Percentiles rank a stretch among this genome's conserved stretches.
These are phyloP conservation scores for Cercophora newfieldiana DNA, from an alignment of 495 filamentous ascomycete species.

Conservation along the genomic window DNA sequence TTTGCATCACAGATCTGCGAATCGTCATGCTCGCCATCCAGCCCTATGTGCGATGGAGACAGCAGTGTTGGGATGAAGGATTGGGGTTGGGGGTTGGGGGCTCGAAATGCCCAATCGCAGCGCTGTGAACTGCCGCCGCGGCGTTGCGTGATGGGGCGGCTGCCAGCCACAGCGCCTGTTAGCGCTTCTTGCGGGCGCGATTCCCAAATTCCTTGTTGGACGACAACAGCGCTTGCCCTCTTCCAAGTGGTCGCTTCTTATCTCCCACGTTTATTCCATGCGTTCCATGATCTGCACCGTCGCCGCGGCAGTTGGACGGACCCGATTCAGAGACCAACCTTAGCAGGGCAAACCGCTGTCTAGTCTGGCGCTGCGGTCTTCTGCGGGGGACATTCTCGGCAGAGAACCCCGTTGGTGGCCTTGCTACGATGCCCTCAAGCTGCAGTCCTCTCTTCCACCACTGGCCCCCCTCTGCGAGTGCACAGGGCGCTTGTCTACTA, in stretches of 20 bases:
- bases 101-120: background rate
- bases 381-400: background rate
- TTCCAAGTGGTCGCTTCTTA: background rate
- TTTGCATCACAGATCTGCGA: background rate
- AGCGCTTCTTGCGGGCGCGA: background rate
- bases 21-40: conserved; percentile 5
- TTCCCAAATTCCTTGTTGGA: no score
- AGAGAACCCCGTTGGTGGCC: conserved; percentile 12
- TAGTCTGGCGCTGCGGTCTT: background rate
- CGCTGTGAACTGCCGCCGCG: background rate
- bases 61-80: background rate
- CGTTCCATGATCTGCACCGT: background rate
- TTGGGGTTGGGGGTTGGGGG: background rate
- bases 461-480: background rate
- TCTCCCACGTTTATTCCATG: background rate
- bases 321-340: background rate
- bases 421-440: conserved; percentile 1
- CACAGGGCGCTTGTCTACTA: background rate
- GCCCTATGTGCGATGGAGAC: no score
- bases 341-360: background rate
- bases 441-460: background rate
- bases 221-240: background rate
- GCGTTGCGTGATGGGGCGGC: background rate
- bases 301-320: conserved; percentile 7
- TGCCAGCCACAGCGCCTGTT: background rate